Conservation (phyloP, 1,284 basidiomycete genomes). For the Jaminaea rosea region DNA sequence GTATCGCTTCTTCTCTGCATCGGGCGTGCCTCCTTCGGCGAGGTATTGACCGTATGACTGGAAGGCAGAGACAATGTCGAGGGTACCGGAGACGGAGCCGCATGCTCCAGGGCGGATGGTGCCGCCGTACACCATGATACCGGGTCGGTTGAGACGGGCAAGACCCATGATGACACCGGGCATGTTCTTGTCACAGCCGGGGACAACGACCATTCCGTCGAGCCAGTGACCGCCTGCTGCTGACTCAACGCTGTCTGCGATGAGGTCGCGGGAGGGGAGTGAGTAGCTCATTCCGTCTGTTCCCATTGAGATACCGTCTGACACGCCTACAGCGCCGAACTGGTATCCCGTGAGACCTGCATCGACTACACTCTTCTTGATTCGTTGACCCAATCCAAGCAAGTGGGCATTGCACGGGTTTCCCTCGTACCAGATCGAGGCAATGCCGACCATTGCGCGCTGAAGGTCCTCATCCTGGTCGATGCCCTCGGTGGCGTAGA, state of each 20-base stretch:
- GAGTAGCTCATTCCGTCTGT: conserved; percentile 45
- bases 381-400: conserved; percentile 34
- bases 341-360: conserved; percentile 46
- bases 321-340: conserved; percentile 45
- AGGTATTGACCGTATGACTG: conserved; percentile 45
- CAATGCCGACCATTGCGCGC: conserved; percentile 45
- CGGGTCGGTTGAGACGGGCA: conserved; percentile 43
- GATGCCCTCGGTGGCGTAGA: conserved; percentile 44
- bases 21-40: conserved; percentile 32
- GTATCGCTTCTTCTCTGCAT: conserved; percentile 41
- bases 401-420: conserved; percentile 47
- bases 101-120: conserved; percentile 44
- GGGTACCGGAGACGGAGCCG: conserved; percentile 22
- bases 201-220: conserved; percentile 42
- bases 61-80: conserved; percentile 46
- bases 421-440: conserved; percentile 44
- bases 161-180: conserved; percentile 46
- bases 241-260: conserved; percentile 44
- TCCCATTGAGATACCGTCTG: conserved; percentile 46
- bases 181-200: conserved; percentile 48
- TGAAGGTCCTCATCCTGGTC: conserved; percentile 38
- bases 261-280: conserved; percentile 41
- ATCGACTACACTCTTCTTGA: conserved; percentile 33
- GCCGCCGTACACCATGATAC: conserved; percentile 46
- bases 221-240: conserved; percentile 46